phyloP scores from a whole-genome alignment of 148 eudicot genomes.

The Heliosperma pusillum region DNA sequence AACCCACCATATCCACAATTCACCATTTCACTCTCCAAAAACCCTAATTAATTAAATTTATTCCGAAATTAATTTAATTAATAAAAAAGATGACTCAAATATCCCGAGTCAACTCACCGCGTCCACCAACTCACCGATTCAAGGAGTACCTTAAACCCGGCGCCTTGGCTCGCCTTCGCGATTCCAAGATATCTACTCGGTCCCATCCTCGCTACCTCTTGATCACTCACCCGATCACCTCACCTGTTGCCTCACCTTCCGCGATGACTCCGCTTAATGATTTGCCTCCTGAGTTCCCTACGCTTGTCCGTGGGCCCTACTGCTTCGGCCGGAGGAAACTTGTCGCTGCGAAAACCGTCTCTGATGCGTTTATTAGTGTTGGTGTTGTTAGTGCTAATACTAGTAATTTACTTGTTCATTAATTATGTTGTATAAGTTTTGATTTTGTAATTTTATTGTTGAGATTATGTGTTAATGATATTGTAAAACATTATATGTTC shows the following conservation, averaged over 20 bases:
- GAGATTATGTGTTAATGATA: not conserved
- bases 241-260: not conserved
- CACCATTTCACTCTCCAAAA: not conserved
- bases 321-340: conserved; percentile 34
- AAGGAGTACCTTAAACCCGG: conserved; percentile 40
- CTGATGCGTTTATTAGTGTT: not conserved
- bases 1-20: not conserved
- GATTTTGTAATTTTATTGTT: not conserved
- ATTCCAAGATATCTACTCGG: conserved; percentile 29
- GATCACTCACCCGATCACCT: not conserved
- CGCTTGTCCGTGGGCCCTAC: conserved; percentile 24
- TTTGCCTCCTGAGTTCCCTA: conserved; percentile 21
- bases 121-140: not conserved
- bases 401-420: not conserved
- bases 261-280: not conserved
- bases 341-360: conserved; percentile 19
- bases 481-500: not conserved
- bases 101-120: not conserved
- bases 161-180: conserved; percentile 29
- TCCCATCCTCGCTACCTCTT: conserved; percentile 3
- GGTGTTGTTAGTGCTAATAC: not conserved
- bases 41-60: not conserved
- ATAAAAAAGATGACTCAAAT: not conserved
- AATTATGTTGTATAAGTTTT: not conserved
- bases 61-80: no score